These are phyloP conservation scores for Boletus eberwhitei DNA, from an alignment of 768 basidiomycete genomes.

Conservation along the genomic window DNA sequence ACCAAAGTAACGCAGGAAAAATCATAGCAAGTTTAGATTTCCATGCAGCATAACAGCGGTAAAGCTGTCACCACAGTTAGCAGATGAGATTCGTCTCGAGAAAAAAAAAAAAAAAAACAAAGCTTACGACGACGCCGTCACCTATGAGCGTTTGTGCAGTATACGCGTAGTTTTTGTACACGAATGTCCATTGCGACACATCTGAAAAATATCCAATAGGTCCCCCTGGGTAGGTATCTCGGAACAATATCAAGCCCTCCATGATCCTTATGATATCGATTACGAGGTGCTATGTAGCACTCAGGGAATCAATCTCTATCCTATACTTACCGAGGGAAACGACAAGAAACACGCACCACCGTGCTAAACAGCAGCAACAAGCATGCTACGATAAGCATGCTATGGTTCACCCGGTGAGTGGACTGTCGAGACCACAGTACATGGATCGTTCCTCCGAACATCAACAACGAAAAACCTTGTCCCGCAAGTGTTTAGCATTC, in stretches of 20 bases:
- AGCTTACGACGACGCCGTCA: slow-evolving; percentile 28
- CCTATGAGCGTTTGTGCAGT: slow-evolving; percentile 29
- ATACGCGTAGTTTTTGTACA: slow-evolving; percentile 25
- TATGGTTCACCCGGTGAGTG: slow-evolving; percentile 12
- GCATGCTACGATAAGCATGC: slow-evolving; percentile 24
- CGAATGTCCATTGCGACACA: slow-evolving; percentile 26
- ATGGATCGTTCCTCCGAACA: slow-evolving; percentile 34
- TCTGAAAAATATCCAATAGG: slow-evolving; percentile 26
- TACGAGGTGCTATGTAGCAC: slow-evolving; percentile 20
- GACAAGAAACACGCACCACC: slow-evolving; percentile 13
- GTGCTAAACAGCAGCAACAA: slow-evolving; percentile 32
- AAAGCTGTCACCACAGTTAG: slow-evolving; percentile 18
- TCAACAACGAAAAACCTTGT: slow-evolving; percentile 35
- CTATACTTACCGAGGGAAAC: background rate
- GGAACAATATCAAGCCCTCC: slow-evolving; percentile 25
- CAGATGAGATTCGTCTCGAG: background rate
- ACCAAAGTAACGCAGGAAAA: slow-evolving; percentile 31
- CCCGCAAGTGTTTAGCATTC: background rate
- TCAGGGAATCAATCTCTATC: background rate
- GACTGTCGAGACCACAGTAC: slow-evolving; percentile 10
- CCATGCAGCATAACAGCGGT: slow-evolving; percentile 33
- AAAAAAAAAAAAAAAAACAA: background rate
- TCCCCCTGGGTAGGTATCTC: slow-evolving; percentile 16
- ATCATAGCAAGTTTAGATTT: slow-evolving; percentile 25
- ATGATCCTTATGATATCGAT: slow-evolving; percentile 25